phyloP scores from a whole-genome alignment of 345 rosid species.

The Euphorbia peplus region DNA sequence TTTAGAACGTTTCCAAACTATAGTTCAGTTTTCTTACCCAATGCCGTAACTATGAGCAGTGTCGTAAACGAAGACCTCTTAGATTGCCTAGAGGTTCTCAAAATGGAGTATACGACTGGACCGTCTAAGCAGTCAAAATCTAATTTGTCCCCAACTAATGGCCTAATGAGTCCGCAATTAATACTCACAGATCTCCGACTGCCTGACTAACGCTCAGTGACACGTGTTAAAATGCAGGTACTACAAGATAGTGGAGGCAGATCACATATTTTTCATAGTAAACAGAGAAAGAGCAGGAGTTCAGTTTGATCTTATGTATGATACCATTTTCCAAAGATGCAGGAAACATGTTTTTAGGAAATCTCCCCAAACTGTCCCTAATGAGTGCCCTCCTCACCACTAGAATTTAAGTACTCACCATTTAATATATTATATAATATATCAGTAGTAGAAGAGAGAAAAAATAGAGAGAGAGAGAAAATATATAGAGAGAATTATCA shows the following conservation, averaged over 20 bases:
- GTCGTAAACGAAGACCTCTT: no score
- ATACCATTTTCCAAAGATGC: conserved; percentile 86
- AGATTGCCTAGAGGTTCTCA: no score
- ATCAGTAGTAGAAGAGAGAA: neutral
- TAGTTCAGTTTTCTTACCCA: no score
- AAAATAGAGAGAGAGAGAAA: neutral
- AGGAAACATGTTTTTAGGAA: conserved; percentile 76
- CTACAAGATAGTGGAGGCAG: conserved; percentile 86
- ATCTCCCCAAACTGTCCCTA: conserved; percentile 51
- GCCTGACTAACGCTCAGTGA: no score
- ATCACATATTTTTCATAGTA: conserved; percentile 74
- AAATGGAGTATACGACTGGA: no score
- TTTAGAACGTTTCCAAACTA: no score
- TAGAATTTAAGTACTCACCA: conserved; percentile 1
- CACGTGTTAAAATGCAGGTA: conserved; percentile 67
- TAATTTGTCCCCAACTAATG: no score
- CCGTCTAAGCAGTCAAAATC: no score
- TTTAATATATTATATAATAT: no score
- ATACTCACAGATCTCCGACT: no score
- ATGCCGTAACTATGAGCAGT: no score
- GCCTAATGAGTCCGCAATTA: no score
- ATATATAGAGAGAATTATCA: neutral
- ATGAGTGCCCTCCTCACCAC: conserved; percentile 18
- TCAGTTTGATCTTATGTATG: conserved; percentile 85
- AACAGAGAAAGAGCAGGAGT: conserved; percentile 92